phyloP scores from a whole-genome alignment of 2,329 filamentous ascomycete genomes.

The Verticillium nonalfalfae region DNA sequence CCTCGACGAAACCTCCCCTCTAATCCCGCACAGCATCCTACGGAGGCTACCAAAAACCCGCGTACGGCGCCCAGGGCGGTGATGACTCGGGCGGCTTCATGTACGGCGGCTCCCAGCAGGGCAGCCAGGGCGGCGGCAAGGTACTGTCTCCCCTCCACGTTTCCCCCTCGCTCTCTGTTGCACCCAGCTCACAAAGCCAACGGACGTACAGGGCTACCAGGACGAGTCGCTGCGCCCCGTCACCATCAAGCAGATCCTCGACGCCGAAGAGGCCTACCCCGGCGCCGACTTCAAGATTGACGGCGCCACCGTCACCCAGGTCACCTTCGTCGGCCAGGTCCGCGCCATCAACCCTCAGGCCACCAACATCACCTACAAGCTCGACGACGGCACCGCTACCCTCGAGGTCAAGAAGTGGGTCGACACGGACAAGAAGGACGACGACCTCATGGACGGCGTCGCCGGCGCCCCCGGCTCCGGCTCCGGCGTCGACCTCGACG shows the following conservation, averaged over 20 bases:
- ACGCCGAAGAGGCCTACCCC: slow-evolving; percentile 70
- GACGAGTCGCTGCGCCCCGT: slow-evolving; percentile 89
- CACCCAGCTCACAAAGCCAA: not conserved
- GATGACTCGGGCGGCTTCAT: slow-evolving; percentile 59
- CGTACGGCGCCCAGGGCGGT: slow-evolving; percentile 48
- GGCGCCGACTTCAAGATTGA: slow-evolving; percentile 78
- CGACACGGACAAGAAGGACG: slow-evolving; percentile 53
- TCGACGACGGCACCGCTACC: slow-evolving; percentile 91
- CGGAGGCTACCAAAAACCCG: slow-evolving; percentile 28
- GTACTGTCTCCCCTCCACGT: slow-evolving; percentile 19
- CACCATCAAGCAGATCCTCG: slow-evolving; percentile 90
- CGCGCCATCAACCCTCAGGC: slow-evolving; percentile 79
- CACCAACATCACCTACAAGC: slow-evolving; percentile 85
- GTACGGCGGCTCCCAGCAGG: slow-evolving; percentile 51
- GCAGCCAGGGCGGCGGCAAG: slow-evolving; percentile 45
- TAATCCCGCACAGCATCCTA: slow-evolving; percentile 35
- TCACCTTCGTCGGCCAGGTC: slow-evolving; percentile 87
- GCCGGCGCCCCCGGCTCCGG: slow-evolving; percentile 39
- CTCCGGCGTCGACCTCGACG: slow-evolving; percentile 59
- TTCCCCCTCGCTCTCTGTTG: not conserved
- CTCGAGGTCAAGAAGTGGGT: slow-evolving; percentile 90
- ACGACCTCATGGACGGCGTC: slow-evolving; percentile 24
- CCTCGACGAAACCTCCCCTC: not conserved
- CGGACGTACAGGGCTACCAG: slow-evolving; percentile 36
- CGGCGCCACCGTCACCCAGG: slow-evolving; percentile 62